phyloP scores from a whole-genome alignment of 805 yeast species.

The Suhomyces sp. region DNA sequence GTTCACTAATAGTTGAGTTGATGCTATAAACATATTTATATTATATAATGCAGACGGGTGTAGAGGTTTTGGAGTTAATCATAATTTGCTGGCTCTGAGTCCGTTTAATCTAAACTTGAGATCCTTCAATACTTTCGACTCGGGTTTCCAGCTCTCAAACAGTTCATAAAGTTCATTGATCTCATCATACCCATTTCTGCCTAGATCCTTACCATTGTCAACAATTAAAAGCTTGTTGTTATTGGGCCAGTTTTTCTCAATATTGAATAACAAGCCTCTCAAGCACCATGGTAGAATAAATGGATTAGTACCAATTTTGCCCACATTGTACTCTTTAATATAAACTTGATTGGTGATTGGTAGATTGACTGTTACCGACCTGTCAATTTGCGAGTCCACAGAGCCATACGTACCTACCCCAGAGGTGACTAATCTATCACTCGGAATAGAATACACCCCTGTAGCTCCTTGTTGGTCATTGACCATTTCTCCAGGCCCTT shows the following conservation, averaged over 20 bases:
- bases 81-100: slow-evolving; percentile 39
- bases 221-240: slow-evolving; percentile 39
- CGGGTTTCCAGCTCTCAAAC: slow-evolving; percentile 87
- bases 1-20: no score
- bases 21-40: no score
- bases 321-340: slow-evolving; percentile 54
- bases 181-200: slow-evolving; percentile 47
- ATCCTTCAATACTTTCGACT: slow-evolving; percentile 75
- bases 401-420: slow-evolving; percentile 18
- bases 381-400: slow-evolving; percentile 6
- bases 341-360: slow-evolving; percentile 39
- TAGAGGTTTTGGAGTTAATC: no score
- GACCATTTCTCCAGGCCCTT: no score
- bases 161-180: slow-evolving; percentile 61
- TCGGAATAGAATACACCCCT: neutral
- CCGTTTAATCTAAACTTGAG: slow-evolving; percentile 76
- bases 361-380: no score
- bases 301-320: slow-evolving; percentile 74
- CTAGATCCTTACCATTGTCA: slow-evolving; percentile 31
- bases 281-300: slow-evolving; percentile 91
- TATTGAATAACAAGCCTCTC: slow-evolving; percentile 73
- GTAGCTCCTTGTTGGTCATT: slow-evolving; percentile 4
- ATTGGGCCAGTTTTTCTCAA: slow-evolving; percentile 47
- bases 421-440: slow-evolving; percentile 14
- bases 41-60: no score